Evolutionary conservation across 2,329 filamentous ascomycete species (phyloP).

Genomic region (Colletotrichum sp.): DNA sequence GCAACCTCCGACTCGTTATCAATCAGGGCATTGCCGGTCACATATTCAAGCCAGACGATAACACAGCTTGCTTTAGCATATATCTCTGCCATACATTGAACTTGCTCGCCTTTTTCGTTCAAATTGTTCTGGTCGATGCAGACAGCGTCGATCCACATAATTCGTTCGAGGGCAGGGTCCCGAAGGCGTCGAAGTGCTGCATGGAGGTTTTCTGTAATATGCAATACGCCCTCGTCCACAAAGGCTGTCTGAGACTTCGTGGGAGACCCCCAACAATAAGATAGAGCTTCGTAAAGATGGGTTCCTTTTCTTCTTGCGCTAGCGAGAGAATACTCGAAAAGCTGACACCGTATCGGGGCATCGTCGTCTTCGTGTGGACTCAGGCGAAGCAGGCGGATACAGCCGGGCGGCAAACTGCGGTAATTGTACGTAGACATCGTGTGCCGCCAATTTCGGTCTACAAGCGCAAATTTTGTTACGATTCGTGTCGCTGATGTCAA

Average conservation of each 20-base stretch:
- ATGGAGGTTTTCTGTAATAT: not conserved
- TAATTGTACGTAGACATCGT: not conserved
- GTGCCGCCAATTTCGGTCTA: rapidly evolving
- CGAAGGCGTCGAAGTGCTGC: not conserved
- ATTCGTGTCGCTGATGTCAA: rapidly evolving
- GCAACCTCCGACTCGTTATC: rapidly evolving
- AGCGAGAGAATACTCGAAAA: not conserved
- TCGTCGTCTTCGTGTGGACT: not conserved
- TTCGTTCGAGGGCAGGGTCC: not conserved
- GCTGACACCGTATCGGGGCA: not conserved
- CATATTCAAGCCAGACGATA: not conserved
- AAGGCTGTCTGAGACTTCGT: not conserved
- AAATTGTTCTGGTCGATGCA: not conserved
- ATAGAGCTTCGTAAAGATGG: not conserved
- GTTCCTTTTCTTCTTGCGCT: not conserved
- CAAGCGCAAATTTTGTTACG: rapidly evolving
- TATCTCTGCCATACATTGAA: not conserved
- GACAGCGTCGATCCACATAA: not conserved
- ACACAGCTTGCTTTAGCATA: not conserved
- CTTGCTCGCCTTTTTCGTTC: not conserved
- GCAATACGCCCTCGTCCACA: rapidly evolving
- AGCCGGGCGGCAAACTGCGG: not conserved
- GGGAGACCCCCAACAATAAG: not conserved
- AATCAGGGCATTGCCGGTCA: rapidly evolving
- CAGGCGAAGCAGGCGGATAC: not conserved